Base-by-base conservation (phyloP, 1,284 basidiomycete species). In the Phaffia rhodozyma region DNA sequence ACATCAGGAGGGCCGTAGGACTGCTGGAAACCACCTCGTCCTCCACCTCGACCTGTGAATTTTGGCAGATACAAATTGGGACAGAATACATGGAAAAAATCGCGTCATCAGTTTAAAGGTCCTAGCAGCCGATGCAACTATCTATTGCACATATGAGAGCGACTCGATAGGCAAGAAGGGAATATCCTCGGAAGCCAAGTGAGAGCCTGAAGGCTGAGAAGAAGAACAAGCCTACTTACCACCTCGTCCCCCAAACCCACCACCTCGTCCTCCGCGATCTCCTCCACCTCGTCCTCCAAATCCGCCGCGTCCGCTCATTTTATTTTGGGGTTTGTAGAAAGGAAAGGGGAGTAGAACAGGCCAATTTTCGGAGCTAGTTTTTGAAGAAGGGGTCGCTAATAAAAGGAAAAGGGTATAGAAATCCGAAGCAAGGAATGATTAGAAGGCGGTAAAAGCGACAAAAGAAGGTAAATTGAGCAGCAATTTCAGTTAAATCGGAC, bases 1-100 rank as follows among this genome's bases (percentile, higher is more conserved):
- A 81, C 83, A 65, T 91, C 89, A 63, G 91, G 91, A 71, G 90
- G 91, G 53, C 90, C 91, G 51, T 79, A 72, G 72, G 89, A 86
- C 67, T 84, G 84, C 66, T 83, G 81, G 71, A 84, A 86, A 66
- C 85, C 85, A 52, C 78, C 78, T 63, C 77, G 71, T 53, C 75
- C 75, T 58, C 76, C 75, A 52, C 75, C 74, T 67, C 85, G 80
- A 32, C 85, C 79, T 66, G 48, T 43, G 32, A 23, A 20, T 38
- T 27, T 49, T 23, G 55, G 57, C 23, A 29, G 21, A 43, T 3
- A 30, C 55, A 34, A 55, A 48, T 29, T 23, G 50, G 3, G 25
- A 27, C 30, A 20, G 52, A 29, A 52, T 23, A 11, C 34, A n/a
- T 25, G 21, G 21, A 21, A 59, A 29, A 20, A 30, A 21, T 21